phyloP scores from a whole-genome alignment of 2,329 filamentous ascomycete species.

The Magnaporthiopsis poae region DNA sequence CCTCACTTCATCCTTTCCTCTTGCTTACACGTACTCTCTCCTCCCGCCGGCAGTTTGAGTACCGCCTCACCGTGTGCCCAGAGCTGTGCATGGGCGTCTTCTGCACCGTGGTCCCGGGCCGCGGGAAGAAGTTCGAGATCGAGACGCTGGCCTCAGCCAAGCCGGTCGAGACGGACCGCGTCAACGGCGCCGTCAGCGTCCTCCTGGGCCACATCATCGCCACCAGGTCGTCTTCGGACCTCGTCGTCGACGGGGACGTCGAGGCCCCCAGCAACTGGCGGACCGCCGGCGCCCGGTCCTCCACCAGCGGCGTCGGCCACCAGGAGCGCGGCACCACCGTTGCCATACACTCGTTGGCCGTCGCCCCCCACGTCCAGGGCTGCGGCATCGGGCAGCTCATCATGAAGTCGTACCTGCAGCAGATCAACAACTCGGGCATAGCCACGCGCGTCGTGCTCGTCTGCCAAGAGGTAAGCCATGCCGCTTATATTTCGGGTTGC shows the following conservation, averaged over 20 bases:
- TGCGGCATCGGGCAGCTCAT: constrained; percentile 65
- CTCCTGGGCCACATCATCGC: constrained; percentile 71
- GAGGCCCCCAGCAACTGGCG: constrained; percentile 59
- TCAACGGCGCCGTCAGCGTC: constrained; percentile 45
- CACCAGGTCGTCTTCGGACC: constrained; percentile 53
- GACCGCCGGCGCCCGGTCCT: constrained; percentile 29
- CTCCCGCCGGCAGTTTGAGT: constrained; percentile 49
- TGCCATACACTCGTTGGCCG: constrained; percentile 72
- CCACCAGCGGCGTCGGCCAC: constrained; percentile 47
- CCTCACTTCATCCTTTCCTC: background rate
- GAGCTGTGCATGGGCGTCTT: constrained; percentile 75
- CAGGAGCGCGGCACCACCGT: constrained; percentile 64
- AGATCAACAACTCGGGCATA: constrained; percentile 59
- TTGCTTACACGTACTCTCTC: background rate
- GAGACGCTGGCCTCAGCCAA: constrained; percentile 45
- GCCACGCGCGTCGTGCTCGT: constrained; percentile 67
- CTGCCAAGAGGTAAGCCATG: constrained; percentile 50
- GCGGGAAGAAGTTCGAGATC: constrained; percentile 36
- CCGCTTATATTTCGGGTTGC: background rate
- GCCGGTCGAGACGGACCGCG: constrained; percentile 50
- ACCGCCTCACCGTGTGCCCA: constrained; percentile 64
- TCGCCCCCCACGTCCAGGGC: constrained; percentile 64
- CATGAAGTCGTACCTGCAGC: constrained; percentile 66
- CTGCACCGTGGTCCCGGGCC: constrained; percentile 47
- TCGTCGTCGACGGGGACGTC: constrained; percentile 71